Conservation (phyloP, 768 basidiomycete genomes). For the Neoboletus magnificus region DNA sequence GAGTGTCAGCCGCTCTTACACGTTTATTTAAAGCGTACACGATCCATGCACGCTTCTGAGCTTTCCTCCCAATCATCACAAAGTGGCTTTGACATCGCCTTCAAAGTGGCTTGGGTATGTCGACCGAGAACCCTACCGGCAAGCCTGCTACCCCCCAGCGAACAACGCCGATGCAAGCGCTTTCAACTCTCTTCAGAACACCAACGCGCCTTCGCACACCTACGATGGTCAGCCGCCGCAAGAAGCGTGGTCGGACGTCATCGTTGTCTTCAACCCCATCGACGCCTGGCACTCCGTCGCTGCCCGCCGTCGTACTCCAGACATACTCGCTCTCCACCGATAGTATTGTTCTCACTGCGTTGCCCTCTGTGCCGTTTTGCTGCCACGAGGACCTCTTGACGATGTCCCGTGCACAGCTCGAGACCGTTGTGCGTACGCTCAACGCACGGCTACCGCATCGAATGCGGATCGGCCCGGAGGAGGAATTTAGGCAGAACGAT, state of each 20-base stretch:
- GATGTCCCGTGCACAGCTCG: conserved; percentile 55
- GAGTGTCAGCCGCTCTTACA: conserved; percentile 7
- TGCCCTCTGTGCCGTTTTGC: conserved; percentile 60
- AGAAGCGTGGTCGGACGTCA: conserved; percentile 18
- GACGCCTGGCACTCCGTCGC: conserved; percentile 3
- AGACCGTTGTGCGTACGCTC: conserved; percentile 49
- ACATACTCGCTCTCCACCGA: conserved; percentile 48
- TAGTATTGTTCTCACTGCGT: conserved; percentile 60
- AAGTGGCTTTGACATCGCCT: neutral
- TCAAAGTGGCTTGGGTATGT: conserved; percentile 8
- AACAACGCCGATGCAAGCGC: conserved; percentile 11
- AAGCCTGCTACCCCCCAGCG: conserved; percentile 8
- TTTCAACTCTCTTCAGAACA: conserved; percentile 23
- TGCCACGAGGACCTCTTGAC: conserved; percentile 70
- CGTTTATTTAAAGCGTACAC: neutral
- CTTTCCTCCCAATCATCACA: neutral
- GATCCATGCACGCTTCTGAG: neutral
- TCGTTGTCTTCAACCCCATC: conserved; percentile 7
- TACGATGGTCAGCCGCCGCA: conserved; percentile 10
- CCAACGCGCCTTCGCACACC: conserved; percentile 24
- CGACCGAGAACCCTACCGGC: neutral
- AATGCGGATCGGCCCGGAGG: conserved; percentile 45
- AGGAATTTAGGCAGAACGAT: conserved; percentile 22
- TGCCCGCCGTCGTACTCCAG: conserved; percentile 54
- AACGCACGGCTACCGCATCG: conserved; percentile 55